Percentiles rank a stretch among this genome's conserved stretches.
phyloP scores from a whole-genome alignment of 371 early-diverging fungal genomes.

The Mortierella sp. region DNA sequence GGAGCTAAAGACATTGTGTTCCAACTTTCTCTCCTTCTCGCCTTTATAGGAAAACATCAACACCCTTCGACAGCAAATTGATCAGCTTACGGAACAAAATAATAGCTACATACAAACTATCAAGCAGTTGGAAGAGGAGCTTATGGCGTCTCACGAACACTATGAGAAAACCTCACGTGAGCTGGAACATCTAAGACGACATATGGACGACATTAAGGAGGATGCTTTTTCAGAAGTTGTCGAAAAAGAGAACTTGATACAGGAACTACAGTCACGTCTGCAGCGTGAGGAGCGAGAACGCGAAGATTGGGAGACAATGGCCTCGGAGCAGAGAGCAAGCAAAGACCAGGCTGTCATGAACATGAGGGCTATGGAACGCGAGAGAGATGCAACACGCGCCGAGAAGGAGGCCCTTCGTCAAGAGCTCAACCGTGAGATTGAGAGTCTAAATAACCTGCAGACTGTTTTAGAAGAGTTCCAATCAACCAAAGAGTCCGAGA shows the following conservation, averaged over 20 bases:
- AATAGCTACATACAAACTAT: slow-evolving; percentile 55
- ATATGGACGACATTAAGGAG: slow-evolving; percentile 67
- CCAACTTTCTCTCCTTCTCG: background rate
- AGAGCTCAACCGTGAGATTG: slow-evolving; percentile 72
- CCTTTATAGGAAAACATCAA: slow-evolving; percentile 54
- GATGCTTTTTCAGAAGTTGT: slow-evolving; percentile 65
- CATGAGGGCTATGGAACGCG: slow-evolving; percentile 73
- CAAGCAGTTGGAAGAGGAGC: slow-evolving; percentile 57
- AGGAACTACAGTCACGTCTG: slow-evolving; percentile 63
- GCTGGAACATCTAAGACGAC: slow-evolving; percentile 58
- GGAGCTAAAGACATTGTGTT: background rate
- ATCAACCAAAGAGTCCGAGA: slow-evolving; percentile 81
- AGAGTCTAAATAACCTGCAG: slow-evolving; percentile 85
- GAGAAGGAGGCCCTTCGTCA: slow-evolving; percentile 66
- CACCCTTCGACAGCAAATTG: slow-evolving; percentile 50
- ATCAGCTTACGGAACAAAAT: slow-evolving; percentile 53
- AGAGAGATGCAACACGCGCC: slow-evolving; percentile 66
- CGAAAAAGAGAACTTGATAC: slow-evolving; percentile 58
- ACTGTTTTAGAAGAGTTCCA: slow-evolving; percentile 90
- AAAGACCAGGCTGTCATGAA: slow-evolving; percentile 66
- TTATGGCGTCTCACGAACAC: slow-evolving; percentile 55
- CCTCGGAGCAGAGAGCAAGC: slow-evolving; percentile 68
- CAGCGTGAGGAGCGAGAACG: slow-evolving; percentile 70
- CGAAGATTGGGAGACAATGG: slow-evolving; percentile 74
- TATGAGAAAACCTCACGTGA: slow-evolving; percentile 58